Percentiles rank a stretch among this genome's conserved stretches.
These are phyloP conservation scores for Aureobasidium pullulans DNA, from an alignment of 2,329 filamentous ascomycete genomes.

Conservation along the genomic window DNA sequence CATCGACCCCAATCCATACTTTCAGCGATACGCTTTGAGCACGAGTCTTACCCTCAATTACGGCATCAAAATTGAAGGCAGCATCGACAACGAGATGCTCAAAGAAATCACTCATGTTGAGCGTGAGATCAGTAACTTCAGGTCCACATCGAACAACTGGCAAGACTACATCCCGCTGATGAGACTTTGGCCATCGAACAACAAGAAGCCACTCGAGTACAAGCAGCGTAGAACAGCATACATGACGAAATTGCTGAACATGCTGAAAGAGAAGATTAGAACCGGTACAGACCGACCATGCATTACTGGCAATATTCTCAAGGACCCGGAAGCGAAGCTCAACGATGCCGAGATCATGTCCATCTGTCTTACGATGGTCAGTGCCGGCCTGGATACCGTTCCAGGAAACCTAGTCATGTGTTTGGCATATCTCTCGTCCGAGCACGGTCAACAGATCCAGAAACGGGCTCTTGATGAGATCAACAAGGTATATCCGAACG, in stretches of 20 bases:
- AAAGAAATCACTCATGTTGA: slow-evolving; percentile 71
- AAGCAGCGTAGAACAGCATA: slow-evolving; percentile 62
- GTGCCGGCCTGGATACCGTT: slow-evolving; percentile 73
- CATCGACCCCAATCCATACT: slow-evolving; percentile 64
- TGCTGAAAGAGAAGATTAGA: slow-evolving; percentile 53
- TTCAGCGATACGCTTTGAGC: slow-evolving; percentile 69
- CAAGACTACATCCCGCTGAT: slow-evolving; percentile 76
- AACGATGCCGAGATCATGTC: slow-evolving; percentile 68
- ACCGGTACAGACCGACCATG: slow-evolving; percentile 60
- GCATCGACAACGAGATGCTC: slow-evolving; percentile 59
- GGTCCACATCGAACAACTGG: slow-evolving; percentile 71
- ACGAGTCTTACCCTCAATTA: slow-evolving; percentile 74
- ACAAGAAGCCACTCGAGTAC: slow-evolving; percentile 56
- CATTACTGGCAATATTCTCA: slow-evolving; percentile 63
- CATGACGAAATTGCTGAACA: slow-evolving; percentile 51
- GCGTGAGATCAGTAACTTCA: slow-evolving; percentile 65
- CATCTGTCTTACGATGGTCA: slow-evolving; percentile 76
- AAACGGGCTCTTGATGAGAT: slow-evolving; percentile 63
- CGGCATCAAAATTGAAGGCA: slow-evolving; percentile 65
- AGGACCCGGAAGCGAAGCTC: slow-evolving; percentile 61
- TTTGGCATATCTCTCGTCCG: slow-evolving; percentile 64
- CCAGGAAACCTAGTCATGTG: slow-evolving; percentile 74
- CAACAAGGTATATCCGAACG: slow-evolving; percentile 60
- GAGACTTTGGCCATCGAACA: slow-evolving; percentile 56
- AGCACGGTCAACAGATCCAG: slow-evolving; percentile 63